A percentile compares a stretch with the other conserved stretches of the same genome.
Evolutionary conservation across 148 eudicot genomes (phyloP).

Genomic region (Agrostemma githago): DNA sequence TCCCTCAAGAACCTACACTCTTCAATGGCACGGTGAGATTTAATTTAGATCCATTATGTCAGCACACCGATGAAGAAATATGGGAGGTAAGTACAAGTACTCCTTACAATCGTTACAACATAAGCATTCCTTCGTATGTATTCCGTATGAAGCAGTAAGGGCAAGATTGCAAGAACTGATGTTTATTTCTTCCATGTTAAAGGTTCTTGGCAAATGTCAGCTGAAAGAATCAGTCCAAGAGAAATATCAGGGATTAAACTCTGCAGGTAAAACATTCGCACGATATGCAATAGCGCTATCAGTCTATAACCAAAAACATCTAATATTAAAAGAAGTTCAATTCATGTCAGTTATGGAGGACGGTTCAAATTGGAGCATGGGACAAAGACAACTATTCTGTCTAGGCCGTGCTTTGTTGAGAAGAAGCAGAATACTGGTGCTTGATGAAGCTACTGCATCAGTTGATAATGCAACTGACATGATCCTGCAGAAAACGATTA

Average conservation of each 20-base stretch:
- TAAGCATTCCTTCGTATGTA: too few relatives aligned
- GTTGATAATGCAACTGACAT: slow-evolving; percentile 14
- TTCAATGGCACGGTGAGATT: slow-evolving; percentile 74
- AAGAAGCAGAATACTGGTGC: slow-evolving; percentile 3
- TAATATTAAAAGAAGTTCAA: not conserved
- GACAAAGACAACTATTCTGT: slow-evolving; percentile 12
- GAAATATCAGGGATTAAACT: slow-evolving; percentile 61
- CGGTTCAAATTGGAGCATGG: slow-evolving; percentile 17
- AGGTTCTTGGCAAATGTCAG: slow-evolving; percentile 86
- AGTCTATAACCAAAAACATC: not conserved
- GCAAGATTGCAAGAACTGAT: not conserved
- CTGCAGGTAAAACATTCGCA: slow-evolving; percentile 40
- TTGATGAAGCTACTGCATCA: slow-evolving; percentile 17
- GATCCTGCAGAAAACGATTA: not conserved
- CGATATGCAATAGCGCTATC: too few relatives aligned
- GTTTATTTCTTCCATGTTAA: not conserved
- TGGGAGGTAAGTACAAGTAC: slow-evolving; percentile 54
- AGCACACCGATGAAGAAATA: slow-evolving; percentile 52
- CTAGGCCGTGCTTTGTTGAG: slow-evolving; percentile 13
- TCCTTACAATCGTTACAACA: too few relatives aligned
- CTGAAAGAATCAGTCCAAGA: slow-evolving; percentile 65
- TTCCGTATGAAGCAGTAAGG: not conserved
- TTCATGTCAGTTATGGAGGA: slow-evolving; percentile 12
- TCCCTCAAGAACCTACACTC: slow-evolving; percentile 86
- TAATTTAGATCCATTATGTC: slow-evolving; percentile 67